Percentiles rank a stretch among this genome's conserved stretches.
Conservation (phyloP, 1,284 basidiomycete species). For the Butyriboletus appendiculatus region DNA sequence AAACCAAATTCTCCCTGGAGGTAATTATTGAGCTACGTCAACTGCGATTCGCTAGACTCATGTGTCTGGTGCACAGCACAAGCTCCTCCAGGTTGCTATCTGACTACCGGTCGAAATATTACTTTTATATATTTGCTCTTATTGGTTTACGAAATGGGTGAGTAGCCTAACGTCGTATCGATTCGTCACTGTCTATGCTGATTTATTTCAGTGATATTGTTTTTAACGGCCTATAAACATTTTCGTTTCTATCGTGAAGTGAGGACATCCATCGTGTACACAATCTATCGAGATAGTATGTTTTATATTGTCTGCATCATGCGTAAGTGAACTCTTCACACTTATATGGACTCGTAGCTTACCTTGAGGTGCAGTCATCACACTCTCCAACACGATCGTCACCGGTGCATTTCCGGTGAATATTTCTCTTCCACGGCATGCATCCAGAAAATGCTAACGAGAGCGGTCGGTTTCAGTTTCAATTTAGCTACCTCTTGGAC, state of each 20-base stretch:
- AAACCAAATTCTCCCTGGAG: constrained; percentile 3
- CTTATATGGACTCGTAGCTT: neutral
- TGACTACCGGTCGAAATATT: neutral
- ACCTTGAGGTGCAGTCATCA: constrained; percentile 11
- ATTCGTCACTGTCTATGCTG: no score
- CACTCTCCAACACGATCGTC: constrained; percentile 16
- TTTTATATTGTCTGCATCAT: constrained; percentile 19
- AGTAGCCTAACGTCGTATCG: neutral
- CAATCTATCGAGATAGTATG: constrained; percentile 17
- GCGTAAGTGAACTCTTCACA: constrained; percentile 1
- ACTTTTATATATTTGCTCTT: constrained; percentile 8
- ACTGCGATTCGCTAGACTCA: neutral
- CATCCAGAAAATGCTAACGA: neutral
- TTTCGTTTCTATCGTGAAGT: constrained; percentile 10
- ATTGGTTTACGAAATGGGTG: constrained; percentile 8
- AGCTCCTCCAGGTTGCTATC: neutral
- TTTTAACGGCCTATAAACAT: constrained; percentile 12
- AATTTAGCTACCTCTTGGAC: constrained; percentile 8
- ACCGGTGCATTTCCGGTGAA: constrained; percentile 15
- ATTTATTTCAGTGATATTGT: constrained; percentile 14
- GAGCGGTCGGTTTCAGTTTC: neutral
- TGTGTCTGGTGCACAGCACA: neutral
- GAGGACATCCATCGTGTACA: neutral
- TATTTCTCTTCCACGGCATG: neutral
- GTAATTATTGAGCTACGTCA: neutral